A percentile compares a stretch with the other conserved stretches of the same genome.
These are phyloP conservation scores for Cyberlindnera xylosilytica DNA, from an alignment of 805 yeast species.

Conservation along the genomic window DNA sequence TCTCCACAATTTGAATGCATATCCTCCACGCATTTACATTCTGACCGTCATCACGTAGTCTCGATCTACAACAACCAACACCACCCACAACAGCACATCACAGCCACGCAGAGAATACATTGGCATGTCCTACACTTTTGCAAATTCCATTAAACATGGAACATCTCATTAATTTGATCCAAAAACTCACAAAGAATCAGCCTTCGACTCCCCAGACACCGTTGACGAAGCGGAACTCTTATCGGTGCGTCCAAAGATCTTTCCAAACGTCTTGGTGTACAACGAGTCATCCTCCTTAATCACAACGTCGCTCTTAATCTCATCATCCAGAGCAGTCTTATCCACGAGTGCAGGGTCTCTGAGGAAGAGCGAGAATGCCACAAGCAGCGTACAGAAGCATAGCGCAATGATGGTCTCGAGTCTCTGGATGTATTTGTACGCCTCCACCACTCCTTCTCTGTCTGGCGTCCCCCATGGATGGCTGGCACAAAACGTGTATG, in stretches of 20 bases:
- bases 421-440: slow-evolving; percentile 60
- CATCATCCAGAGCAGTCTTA: slow-evolving; percentile 25
- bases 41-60: too few species aligned
- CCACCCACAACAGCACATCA: too few species aligned
- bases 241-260: slow-evolving; percentile 1
- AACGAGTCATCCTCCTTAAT: slow-evolving; percentile 6
- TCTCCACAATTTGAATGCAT: too few species aligned
- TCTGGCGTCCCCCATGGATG: slow-evolving; percentile 64
- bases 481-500: slow-evolving; percentile 43
- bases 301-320: slow-evolving; percentile 23
- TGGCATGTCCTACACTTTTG: too few species aligned
- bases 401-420: slow-evolving; percentile 51
- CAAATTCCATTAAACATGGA: too few species aligned
- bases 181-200: too few species aligned
- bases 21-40: too few species aligned
- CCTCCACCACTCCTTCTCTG: slow-evolving; percentile 52
- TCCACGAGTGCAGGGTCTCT: slow-evolving; percentile 47
- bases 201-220: too few species aligned
- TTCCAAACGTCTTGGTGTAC: slow-evolving; percentile 7
- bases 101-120: too few species aligned
- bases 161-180: too few species aligned
- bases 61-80: too few species aligned
- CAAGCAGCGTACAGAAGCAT: slow-evolving; percentile 48
- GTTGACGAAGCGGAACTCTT: neutral
- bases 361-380: slow-evolving; percentile 45